phyloP scores from a whole-genome alignment of 176 grass and related monocot genomes.

The Musa beccarii region DNA sequence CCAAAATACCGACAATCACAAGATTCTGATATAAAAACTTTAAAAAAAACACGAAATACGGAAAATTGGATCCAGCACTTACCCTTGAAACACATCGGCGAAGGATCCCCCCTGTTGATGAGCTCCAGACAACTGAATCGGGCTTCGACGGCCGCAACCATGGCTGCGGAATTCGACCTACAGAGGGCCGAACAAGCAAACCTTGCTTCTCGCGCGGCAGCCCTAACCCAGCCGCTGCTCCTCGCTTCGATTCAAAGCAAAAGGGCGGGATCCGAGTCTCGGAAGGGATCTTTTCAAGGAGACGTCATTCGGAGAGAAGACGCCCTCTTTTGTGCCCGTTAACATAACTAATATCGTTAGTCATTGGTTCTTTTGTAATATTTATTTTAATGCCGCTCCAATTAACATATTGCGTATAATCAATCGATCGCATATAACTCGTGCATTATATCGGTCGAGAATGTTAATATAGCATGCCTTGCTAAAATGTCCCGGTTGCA shows the following conservation, averaged over 20 bases:
- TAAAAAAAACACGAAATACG: no score
- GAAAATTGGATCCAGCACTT: not conserved
- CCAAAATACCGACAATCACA: no score
- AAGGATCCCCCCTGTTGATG: conserved; percentile 9
- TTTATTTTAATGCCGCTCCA: no score
- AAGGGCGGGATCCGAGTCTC: not conserved
- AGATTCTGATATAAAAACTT: no score
- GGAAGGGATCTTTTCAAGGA: not conserved
- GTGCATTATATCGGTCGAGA: no score
- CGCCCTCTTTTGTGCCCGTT: not conserved
- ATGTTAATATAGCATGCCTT: no score
- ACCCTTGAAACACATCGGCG: conserved; percentile 5
- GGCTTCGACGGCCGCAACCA: conserved; percentile 8
- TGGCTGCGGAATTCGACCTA: not conserved
- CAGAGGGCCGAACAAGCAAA: not conserved
- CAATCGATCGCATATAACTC: no score
- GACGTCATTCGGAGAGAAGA: not conserved
- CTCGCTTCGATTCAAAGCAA: not conserved
- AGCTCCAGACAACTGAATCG: conserved; percentile 3
- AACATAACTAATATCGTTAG: no score
- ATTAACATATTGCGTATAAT: no score
- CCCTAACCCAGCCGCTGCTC: not conserved
- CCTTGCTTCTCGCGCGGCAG: not conserved
- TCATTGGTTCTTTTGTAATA: no score
- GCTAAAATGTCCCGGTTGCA: no score